A percentile compares a stretch with the other conserved stretches of the same genome.
Evolutionary conservation across 225 moss, liverwort and hornwort genomes (phyloP).

Genomic region (Polytrichum commune): DNA sequence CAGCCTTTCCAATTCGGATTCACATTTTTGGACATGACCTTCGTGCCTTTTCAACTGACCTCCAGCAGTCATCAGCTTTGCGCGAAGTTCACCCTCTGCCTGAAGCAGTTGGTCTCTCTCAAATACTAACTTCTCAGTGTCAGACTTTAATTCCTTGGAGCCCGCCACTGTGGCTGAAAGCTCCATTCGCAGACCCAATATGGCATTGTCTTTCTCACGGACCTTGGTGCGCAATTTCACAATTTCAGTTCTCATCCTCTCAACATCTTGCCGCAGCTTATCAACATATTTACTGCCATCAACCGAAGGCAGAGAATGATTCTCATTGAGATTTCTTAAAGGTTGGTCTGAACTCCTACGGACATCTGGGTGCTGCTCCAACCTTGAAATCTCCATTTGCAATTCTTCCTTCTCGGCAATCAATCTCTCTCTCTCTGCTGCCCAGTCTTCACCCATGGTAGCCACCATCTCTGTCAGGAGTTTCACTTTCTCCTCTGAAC

Average conservation of each 20-base stretch:
- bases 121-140: slow-evolving; percentile 24
- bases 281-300: slow-evolving; percentile 25
- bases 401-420: slow-evolving; percentile 51
- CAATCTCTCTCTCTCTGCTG: slow-evolving; percentile 35
- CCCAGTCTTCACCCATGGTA: slow-evolving; percentile 52
- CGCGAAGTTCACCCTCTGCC: slow-evolving; percentile 11
- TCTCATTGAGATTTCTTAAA: slow-evolving; percentile 32
- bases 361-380: slow-evolving; percentile 33
- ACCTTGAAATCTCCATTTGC: slow-evolving; percentile 33
- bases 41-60: slow-evolving; percentile 27
- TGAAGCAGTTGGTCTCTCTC: slow-evolving; percentile 21
- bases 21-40: slow-evolving; percentile 43
- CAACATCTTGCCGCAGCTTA: slow-evolving; percentile 46
- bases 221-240: slow-evolving; percentile 33
- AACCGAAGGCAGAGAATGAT: slow-evolving; percentile 27
- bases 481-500: slow-evolving; percentile 43
- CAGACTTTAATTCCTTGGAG: slow-evolving; percentile 26
- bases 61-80: slow-evolving; percentile 12
- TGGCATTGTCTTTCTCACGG: slow-evolving; percentile 44
- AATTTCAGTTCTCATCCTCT: slow-evolving; percentile 38
- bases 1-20: slow-evolving; percentile 55
- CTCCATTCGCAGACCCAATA: slow-evolving; percentile 57
- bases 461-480: slow-evolving; percentile 43
- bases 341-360: slow-evolving; percentile 34
- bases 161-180: slow-evolving; percentile 50